Conservation (phyloP, 1,139 yeast genomes). For the Yamadazyma friedrichii region DNA sequence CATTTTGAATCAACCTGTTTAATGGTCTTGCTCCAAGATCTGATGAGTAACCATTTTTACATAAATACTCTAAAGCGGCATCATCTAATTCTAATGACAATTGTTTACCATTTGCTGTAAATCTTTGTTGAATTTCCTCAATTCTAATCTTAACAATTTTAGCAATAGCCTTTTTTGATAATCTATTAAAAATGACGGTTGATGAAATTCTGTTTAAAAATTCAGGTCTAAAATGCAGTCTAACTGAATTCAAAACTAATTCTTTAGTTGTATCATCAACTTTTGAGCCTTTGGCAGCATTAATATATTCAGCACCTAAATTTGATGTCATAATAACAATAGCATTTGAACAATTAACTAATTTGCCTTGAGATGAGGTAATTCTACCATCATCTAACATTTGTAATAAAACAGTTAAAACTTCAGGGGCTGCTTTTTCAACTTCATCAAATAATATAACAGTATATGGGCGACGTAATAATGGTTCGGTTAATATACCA, state of each 20-base stretch:
- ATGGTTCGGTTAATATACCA: constrained; percentile 90
- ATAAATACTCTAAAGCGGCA: constrained; percentile 76
- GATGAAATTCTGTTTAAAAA: constrained; percentile 94
- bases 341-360: constrained; percentile 88
- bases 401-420: constrained; percentile 84
- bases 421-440: constrained; percentile 99
- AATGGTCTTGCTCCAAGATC: constrained; percentile 98
- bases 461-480: constrained; percentile 89
- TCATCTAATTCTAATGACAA: constrained; percentile 67
- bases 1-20: constrained; percentile 88
- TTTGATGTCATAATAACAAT: constrained; percentile 96
- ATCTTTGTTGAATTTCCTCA: constrained; percentile 79
- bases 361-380: constrained; percentile 90
- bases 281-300: constrained; percentile 62
- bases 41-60: constrained; percentile 83
- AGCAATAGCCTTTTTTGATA: constrained; percentile 86
- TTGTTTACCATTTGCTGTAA: constrained; percentile 78
- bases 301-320: constrained; percentile 90
- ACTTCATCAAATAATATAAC: constrained; percentile 95
- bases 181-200: constrained; percentile 86
- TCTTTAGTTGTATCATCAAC: constrained; percentile 67
- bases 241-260: constrained; percentile 81
- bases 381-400: constrained; percentile 96
- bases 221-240: constrained; percentile 93
- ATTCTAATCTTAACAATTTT: constrained; percentile 88